phyloP scores from a whole-genome alignment of 805 yeast genomes.

The Starmerella stigmatis region DNA sequence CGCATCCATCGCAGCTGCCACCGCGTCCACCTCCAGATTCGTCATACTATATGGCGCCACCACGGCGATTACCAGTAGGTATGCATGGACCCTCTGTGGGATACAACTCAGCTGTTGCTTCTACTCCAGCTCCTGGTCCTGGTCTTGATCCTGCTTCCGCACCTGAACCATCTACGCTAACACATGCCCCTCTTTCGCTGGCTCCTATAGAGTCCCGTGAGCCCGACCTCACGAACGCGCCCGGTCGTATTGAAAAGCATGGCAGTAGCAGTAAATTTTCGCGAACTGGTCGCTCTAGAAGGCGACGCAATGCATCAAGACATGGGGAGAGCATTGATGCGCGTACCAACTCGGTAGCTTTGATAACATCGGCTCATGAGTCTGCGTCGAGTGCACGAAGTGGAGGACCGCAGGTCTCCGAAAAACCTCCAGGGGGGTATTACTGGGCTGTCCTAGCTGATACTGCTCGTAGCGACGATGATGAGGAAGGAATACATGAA shows the following conservation, averaged over 20 bases:
- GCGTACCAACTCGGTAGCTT: slow-evolving; percentile 4
- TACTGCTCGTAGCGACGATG: neutral
- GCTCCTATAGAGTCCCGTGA: neutral
- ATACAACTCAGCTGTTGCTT: too few species aligned
- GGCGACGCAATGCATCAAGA: slow-evolving; percentile 10
- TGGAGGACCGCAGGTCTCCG: slow-evolving; percentile 7
- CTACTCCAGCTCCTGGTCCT: too few species aligned
- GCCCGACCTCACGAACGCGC: neutral
- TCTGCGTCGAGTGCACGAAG: neutral
- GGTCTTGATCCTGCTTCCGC: too few species aligned
- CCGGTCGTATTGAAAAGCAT: neutral
- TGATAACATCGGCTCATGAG: slow-evolving; percentile 7
- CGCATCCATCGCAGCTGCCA: neutral
- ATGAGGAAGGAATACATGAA: slow-evolving; percentile 5
- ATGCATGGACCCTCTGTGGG: too few species aligned
- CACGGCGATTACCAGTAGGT: too few species aligned
- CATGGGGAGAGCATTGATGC: neutral
- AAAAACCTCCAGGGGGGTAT: slow-evolving; percentile 23
- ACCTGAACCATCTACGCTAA: too few species aligned
- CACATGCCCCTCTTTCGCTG: neutral
- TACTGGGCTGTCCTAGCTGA: slow-evolving; percentile 20
- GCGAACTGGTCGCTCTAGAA: neutral
- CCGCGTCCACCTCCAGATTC: neutral
- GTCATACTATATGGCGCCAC: neutral
- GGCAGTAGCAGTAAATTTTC: neutral